These are phyloP conservation scores for Tanacetum coccineum DNA, from an alignment of 129 eudicot species.

Conservation along the genomic window DNA sequence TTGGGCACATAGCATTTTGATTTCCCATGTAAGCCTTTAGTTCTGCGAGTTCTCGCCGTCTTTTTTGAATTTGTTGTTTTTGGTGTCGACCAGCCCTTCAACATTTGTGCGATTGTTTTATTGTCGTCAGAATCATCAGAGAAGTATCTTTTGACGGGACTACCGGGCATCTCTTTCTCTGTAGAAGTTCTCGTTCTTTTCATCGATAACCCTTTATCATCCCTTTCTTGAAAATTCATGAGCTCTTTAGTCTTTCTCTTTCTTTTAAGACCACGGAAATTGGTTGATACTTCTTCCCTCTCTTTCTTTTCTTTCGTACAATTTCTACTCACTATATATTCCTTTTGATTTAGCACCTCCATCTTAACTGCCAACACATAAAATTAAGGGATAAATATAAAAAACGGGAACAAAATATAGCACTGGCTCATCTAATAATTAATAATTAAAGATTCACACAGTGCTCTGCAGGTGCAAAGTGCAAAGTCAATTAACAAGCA, in stretches of 20 bases:
- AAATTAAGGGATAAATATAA: neutral
- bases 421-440: too few relatives aligned
- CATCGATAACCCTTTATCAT: slow-evolving; percentile 6
- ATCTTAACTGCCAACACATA: slow-evolving; percentile 27
- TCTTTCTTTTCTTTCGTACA: slow-evolving; percentile 20
- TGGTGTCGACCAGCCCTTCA: slow-evolving; percentile 9
- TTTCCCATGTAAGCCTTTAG: slow-evolving; percentile 20
- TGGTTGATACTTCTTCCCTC: slow-evolving; percentile 13
- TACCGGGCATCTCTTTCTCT: slow-evolving; percentile 17
- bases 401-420: slow-evolving; percentile 8
- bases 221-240: slow-evolving; percentile 25
- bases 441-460: too few relatives aligned
- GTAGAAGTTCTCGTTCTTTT: slow-evolving; percentile 19
- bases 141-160: slow-evolving; percentile 6
- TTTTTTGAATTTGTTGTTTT: slow-evolving; percentile 9
- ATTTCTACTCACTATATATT: slow-evolving; percentile 27
- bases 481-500: neutral
- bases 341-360: slow-evolving; percentile 41
- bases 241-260: slow-evolving; percentile 36
- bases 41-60: slow-evolving; percentile 14
- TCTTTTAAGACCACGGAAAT: slow-evolving; percentile 21
- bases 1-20: slow-evolving; percentile 14
- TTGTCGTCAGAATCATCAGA: slow-evolving; percentile 21
- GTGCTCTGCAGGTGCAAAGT: too few relatives aligned
- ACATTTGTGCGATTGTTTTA: slow-evolving; percentile 10